Base-by-base conservation (phyloP, 2,329 filamentous ascomycete genomes). In the Calonectria naviculata region DNA sequence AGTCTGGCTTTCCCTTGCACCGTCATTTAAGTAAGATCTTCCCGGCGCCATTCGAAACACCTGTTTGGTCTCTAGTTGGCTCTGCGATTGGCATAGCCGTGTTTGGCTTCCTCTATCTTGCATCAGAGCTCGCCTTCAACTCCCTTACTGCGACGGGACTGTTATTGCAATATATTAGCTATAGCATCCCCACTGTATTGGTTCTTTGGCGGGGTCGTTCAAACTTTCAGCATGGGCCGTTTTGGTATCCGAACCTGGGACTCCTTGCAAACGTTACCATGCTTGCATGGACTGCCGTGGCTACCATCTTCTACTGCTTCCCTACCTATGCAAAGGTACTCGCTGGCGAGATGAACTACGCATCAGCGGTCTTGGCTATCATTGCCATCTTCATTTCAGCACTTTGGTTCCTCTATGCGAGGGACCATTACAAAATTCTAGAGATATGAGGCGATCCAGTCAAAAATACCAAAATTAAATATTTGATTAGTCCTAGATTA, bases 31-130 rank as follows among this genome's bases (percentile, higher is more conserved):
- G 73, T 60, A 74, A 73, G 49, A 71, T 80, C 15, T 54, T 73
- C 3, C 75, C 76, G 0, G 68, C 74, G 2, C 78, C 78, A 2
- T 69, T 79, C 12, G 60, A 78, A 29, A 78, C 77, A 1, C 78
- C 78, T 0, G 44, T 75, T 2, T 80, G 78, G 78, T 76, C 78
- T 1, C 28, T 78, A 9, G 19, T 78, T 13, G 74, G 66, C 46
- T 80, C 78, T 0, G 74, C 78, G 12, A 64, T 71, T 2, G 69
- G 72, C 10, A 78, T 74, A 15, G 75, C 75, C 26, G 61, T 77
- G 17, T 75, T 79, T n/a, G 77, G 78, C 7, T 79, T 74, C 47
- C 73, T 79, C 1, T 79, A 79, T 46, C 77, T 79, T n/a, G 77
- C 65, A 15, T 79, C 78, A 2, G 74, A 79, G 15, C 64, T 78